phyloP scores from a whole-genome alignment of 805 yeast genomes.

The Teunomyces lycoperdinae region DNA sequence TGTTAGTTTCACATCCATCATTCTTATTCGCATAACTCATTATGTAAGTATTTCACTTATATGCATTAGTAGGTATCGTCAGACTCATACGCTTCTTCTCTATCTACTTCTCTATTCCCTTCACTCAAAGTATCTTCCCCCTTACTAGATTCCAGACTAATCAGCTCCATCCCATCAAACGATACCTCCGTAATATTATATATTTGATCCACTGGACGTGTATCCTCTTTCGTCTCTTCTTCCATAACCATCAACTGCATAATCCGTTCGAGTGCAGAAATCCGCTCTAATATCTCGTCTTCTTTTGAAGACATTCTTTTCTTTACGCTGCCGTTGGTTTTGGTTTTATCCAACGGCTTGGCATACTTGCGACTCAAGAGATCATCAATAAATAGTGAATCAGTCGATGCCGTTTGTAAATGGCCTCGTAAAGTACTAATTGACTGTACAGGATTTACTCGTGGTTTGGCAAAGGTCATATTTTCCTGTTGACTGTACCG shows the following conservation, averaged over 20 bases:
- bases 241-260: background rate
- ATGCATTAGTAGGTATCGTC: constrained; percentile 1
- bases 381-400: constrained; percentile 36
- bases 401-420: constrained; percentile 38
- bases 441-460: constrained; percentile 24
- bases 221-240: constrained; percentile 9
- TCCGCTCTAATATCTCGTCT: constrained; percentile 15
- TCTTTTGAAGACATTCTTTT: constrained; percentile 4
- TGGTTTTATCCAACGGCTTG: constrained; percentile 9
- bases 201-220: constrained; percentile 11
- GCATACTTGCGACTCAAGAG: constrained; percentile 29
- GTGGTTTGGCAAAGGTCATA: constrained; percentile 9
- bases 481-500: constrained; percentile 14
- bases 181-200: constrained; percentile 22
- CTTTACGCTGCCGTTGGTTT: constrained; percentile 12
- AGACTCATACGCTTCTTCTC: background rate
- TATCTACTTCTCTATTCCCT: background rate
- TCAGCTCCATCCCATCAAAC: constrained; percentile 21
- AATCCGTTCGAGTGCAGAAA: constrained; percentile 4
- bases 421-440: constrained; percentile 31
- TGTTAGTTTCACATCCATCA: too few species aligned
- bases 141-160: constrained; percentile 10
- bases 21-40: too few species aligned
- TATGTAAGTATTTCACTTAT: background rate
- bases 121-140: constrained; percentile 3